A percentile compares a stretch with the other conserved stretches of the same genome.
phyloP scores from a whole-genome alignment of 2,329 filamentous ascomycete genomes.

The Aspergillus sp. region DNA sequence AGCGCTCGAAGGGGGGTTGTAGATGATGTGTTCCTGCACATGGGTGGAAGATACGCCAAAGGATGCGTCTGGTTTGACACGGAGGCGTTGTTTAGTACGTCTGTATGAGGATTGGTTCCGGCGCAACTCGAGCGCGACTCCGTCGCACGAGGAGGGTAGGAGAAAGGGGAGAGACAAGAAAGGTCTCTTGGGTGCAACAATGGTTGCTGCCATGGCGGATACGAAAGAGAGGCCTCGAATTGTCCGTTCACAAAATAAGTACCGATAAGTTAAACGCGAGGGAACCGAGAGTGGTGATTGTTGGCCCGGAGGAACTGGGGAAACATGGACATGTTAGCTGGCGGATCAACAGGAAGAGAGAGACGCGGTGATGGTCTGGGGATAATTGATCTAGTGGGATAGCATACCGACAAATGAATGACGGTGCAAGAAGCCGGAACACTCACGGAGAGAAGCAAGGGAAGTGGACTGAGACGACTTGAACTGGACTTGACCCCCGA shows the following conservation, averaged over 20 bases:
- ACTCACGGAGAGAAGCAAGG: too few relatives aligned
- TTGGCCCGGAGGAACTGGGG: too few relatives aligned
- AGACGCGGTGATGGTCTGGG: background rate
- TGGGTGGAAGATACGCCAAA: slow-evolving; percentile 42
- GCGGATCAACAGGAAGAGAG: background rate
- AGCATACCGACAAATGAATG: background rate
- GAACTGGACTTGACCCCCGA: too few relatives aligned
- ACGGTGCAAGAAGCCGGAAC: too few relatives aligned
- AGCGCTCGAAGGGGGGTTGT: slow-evolving; percentile 65
- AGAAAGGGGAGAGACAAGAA: slow-evolving; percentile 39
- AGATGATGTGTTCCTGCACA: slow-evolving; percentile 57
- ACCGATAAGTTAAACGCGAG: too few relatives aligned
- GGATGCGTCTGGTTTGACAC: slow-evolving; percentile 53
- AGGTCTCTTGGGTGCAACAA: slow-evolving; percentile 32
- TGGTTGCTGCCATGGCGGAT: slow-evolving; percentile 28
- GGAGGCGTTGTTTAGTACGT: slow-evolving; percentile 51
- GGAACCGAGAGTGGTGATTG: too few relatives aligned
- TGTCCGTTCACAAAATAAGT: too few relatives aligned
- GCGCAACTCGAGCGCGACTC: slow-evolving; percentile 30
- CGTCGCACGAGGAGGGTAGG: slow-evolving; percentile 37
- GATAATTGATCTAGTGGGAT: background rate
- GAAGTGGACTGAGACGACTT: too few relatives aligned
- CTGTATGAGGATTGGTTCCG: slow-evolving; percentile 52
- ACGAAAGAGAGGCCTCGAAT: too few relatives aligned
- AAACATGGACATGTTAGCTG: too few relatives aligned